Base-by-base conservation (phyloP, 2,329 filamentous ascomycete genomes). In the Chalara sp. region DNA sequence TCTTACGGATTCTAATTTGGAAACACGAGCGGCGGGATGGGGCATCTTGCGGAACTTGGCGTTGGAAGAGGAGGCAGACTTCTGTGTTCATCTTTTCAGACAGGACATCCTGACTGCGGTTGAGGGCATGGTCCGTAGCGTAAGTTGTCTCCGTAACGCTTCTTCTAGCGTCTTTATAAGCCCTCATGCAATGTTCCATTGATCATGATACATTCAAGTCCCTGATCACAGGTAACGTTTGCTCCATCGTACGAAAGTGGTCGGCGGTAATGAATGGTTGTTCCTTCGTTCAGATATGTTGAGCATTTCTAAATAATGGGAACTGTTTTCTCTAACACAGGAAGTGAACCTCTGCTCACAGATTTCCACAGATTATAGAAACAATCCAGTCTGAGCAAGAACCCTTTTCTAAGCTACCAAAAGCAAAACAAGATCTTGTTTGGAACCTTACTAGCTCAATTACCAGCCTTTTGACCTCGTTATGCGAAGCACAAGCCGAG, bases 1-100 rank as follows among this genome's bases (percentile, higher is more conserved):
- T 32, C 67, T 86, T 50, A 81, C 80, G 29, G 83, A 87, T 61
- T 69, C 75, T 37, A 79, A 74, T 51, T 70, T 84, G 48, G 81
- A 86, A 66, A 81, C 80, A 58, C 74, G 79, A 45, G 78, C 81
- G 42, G 79, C 81, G 21, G 83, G 81, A n/a, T 87, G 83, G 83
- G 76, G 78, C 10, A 83, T 86, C 56, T 68, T 87, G 48, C 74
- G 76, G 56, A 75, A 80, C 41, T 70, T 87, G 48, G 78, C 76
- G 2, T 70, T 78, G 55, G 78, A 84, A 61, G 83, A 86, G 63
- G 82, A 84, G 58, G 70, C 76, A 10, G 83, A 85, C 60, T 86
- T 86, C 53, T 83, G 80, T 55, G 70, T 86, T 21, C 81, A 86
- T 58, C 65, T 87, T 51, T 85, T 76, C 60, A 71, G 83, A 42